These are phyloP conservation scores for Glycine soja DNA, from an alignment of 306 rosid genomes.

Conservation along the genomic window DNA sequence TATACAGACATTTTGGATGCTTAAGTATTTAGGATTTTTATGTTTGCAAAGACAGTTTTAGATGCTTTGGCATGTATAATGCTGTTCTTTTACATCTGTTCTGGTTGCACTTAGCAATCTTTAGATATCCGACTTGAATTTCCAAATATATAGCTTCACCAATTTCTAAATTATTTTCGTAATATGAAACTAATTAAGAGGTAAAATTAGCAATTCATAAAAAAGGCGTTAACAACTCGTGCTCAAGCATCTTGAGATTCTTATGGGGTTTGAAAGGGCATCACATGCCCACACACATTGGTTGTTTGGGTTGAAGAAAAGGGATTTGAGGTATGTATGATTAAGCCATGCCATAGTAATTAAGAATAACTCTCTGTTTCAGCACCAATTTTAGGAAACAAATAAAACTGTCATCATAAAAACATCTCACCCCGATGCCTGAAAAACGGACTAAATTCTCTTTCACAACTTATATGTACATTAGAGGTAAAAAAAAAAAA, in stretches of 20 bases:
- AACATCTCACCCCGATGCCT: too few relatives aligned
- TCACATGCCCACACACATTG: too few relatives aligned
- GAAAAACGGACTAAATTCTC: too few relatives aligned
- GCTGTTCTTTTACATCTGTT: background rate
- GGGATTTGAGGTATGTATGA: too few relatives aligned
- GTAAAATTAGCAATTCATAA: background rate
- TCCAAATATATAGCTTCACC: conserved; percentile 12
- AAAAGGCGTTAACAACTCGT: background rate
- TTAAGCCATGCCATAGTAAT: too few relatives aligned
- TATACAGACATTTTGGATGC: conserved; percentile 11
- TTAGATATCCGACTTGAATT: background rate
- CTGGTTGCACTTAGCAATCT: conserved; percentile 8
- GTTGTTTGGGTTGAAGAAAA: too few relatives aligned
- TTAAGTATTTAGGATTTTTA: conserved; percentile 18
- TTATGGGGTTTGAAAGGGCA: background rate
- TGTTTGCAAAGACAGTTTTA: conserved; percentile 1
- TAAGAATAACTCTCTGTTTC: too few relatives aligned
- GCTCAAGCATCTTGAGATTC: background rate
- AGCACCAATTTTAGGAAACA: too few relatives aligned
- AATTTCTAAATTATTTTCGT: conserved; percentile 21
- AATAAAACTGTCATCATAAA: too few relatives aligned
- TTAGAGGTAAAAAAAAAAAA: too few relatives aligned
- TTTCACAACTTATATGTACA: too few relatives aligned
- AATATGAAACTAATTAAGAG: background rate
- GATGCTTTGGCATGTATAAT: background rate